Evolutionary conservation across 768 basidiomycete species (phyloP), one percentile per base, ranked within the genome.

Genomic region (Pulveroboletus sp.): DNA sequence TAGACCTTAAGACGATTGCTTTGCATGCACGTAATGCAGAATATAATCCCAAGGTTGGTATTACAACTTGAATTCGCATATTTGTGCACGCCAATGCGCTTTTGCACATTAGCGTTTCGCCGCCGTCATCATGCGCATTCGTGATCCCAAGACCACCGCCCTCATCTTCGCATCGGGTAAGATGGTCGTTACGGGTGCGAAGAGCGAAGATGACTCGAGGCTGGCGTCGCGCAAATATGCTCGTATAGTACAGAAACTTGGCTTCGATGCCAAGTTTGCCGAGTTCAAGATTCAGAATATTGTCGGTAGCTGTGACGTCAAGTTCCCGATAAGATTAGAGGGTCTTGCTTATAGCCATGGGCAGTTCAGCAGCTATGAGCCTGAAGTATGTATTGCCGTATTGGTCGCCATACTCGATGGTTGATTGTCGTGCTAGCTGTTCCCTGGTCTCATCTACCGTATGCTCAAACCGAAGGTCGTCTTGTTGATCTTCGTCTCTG

Each of bases 221-320:
- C 75, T 98, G 54, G 95, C 96, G 45, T 95, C 93, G 60, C 86
- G 95, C 67, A 99, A 99, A 73, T 98, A 98, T 71, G 96, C 96
- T 40, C 86, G 96, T 46, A 99, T 99, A 65, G 93, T 99, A 36
- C 96, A 98, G 76, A 98, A 99, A 72, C 85, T 98, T 46, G 96
- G 96, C 27, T 99, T 99, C 71, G 95, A 98, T 56, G 94, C 95
- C 61, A 97, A 97, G 74, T 98, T 98, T 70, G 92, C 91, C 36
- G 95, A 99, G 70, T 98, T 98, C 77, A 99, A 98, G 75, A 98
- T 98, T 44, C 95, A 98, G 77, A 99, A 98, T 71, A 98, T 98
- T 42, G 96, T 98, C 31, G 95, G 94, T 40, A 88, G 84, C 65
- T 97, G 95, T 71, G 95, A 99, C 66, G 95, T 97, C 65, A 95